These are phyloP conservation scores for Candolleomyces efflorescens DNA, from an alignment of 768 basidiomycete genomes.

Conservation along the genomic window DNA sequence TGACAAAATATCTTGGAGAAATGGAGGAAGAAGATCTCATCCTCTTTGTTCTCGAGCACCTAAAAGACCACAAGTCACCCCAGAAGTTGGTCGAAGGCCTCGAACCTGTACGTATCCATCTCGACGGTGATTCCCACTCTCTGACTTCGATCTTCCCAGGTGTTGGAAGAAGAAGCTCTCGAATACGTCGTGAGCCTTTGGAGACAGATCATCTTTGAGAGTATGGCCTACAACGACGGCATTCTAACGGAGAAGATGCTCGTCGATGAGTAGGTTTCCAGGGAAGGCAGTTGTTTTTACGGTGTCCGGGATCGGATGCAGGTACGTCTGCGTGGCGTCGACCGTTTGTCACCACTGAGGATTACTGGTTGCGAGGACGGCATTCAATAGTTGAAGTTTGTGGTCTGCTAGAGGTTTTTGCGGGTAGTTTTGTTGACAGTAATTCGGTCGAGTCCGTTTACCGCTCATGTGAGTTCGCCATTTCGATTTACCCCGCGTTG, in stretches of 20 bases:
- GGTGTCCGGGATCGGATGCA: slow-evolving; percentile 19
- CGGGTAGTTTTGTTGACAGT: not conserved
- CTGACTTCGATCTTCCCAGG: slow-evolving; percentile 40
- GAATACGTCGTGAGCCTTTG: slow-evolving; percentile 78
- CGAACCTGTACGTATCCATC: slow-evolving; percentile 69
- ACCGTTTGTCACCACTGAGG: slow-evolving; percentile 40
- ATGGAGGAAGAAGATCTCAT: slow-evolving; percentile 92
- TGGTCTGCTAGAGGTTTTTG: not conserved
- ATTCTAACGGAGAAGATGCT: slow-evolving; percentile 82
- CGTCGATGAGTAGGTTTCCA: slow-evolving; percentile 44
- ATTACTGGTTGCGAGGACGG: slow-evolving; percentile 21
- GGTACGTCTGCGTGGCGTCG: slow-evolving; percentile 60
- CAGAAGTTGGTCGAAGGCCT: slow-evolving; percentile 85
- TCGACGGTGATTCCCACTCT: not conserved
- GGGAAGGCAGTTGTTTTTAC: not conserved
- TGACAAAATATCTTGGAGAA: slow-evolving; percentile 87
- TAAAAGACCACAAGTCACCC: slow-evolving; percentile 86
- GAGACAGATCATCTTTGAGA: slow-evolving; percentile 94
- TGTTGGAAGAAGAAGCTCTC: slow-evolving; percentile 87
- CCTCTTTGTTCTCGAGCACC: slow-evolving; percentile 90
- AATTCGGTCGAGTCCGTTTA: not conserved
- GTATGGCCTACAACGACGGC: slow-evolving; percentile 88
- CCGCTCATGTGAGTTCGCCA: slow-evolving; percentile 50
- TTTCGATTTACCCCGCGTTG: slow-evolving; percentile 40
- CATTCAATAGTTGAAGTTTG: slow-evolving; percentile 24